These are phyloP conservation scores for Exophiala sp. DNA, from an alignment of 2,329 filamentous ascomycete species.

Conservation along the genomic window DNA sequence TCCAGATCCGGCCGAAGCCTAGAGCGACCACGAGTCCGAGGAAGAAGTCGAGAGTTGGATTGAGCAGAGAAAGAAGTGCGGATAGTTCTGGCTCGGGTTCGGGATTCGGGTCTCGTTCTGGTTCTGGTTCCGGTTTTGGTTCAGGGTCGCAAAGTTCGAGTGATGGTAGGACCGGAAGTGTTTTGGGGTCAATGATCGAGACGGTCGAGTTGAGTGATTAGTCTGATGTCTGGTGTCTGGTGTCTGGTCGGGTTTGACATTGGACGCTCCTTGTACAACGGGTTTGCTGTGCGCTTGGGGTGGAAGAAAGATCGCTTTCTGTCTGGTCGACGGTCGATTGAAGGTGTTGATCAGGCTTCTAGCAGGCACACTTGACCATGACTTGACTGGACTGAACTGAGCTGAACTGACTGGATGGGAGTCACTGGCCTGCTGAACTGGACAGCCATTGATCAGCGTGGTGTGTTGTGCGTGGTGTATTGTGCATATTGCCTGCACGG, in stretches of 20 bases:
- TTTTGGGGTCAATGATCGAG: conserved; percentile 17
- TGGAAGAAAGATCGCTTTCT: background rate
- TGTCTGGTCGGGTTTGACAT: too few species aligned
- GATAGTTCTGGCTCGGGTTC: conserved; percentile 24
- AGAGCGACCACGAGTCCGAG: conserved; percentile 25
- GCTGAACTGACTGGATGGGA: too few species aligned
- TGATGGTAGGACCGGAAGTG: conserved; percentile 14
- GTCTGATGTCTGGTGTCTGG: background rate
- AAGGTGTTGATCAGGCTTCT: background rate
- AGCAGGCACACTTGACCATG: background rate
- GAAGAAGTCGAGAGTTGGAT: conserved; percentile 11
- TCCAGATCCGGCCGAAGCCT: conserved; percentile 75
- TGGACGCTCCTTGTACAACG: background rate
- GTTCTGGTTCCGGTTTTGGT: conserved; percentile 33
- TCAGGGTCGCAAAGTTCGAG: background rate
- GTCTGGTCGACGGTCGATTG: background rate
- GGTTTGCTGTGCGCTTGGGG: background rate
- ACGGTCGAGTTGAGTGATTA: conserved; percentile 25
- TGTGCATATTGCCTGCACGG: too few species aligned
- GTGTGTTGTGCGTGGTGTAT: too few species aligned
- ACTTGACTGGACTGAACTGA: too few species aligned
- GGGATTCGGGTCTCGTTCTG: background rate
- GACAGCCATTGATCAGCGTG: too few species aligned
- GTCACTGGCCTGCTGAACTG: too few species aligned
- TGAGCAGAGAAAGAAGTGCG: conserved; percentile 10